Evolutionary conservation across 2,329 filamentous ascomycete species (phyloP).

Genomic region (Clonostachys byssicola): DNA sequence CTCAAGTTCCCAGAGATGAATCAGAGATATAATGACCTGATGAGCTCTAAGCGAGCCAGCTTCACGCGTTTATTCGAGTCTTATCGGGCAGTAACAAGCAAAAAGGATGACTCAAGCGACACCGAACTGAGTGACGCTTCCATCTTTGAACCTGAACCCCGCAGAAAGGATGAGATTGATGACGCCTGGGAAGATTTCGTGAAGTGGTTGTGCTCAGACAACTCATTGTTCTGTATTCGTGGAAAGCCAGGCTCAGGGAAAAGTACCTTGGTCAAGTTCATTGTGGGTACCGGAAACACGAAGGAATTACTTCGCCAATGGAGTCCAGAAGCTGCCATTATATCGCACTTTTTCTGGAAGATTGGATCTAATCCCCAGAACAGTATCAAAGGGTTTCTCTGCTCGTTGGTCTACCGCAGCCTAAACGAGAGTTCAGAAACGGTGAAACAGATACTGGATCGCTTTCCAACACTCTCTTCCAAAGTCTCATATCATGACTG

Average conservation of each 20-base stretch:
- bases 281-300: constrained; percentile 7
- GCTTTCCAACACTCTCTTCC: too few species aligned
- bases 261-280: constrained; percentile 21
- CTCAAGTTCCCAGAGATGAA: background rate
- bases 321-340: background rate
- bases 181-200: constrained; percentile 4
- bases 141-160: background rate
- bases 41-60: background rate
- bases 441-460: background rate
- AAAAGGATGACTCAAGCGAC: too few species aligned
- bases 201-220: constrained; percentile 7
- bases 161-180: background rate
- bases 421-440: background rate
- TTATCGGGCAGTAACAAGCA: background rate
- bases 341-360: background rate
- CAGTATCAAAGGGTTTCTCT: background rate
- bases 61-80: background rate
- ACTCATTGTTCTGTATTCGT: constrained; percentile 16
- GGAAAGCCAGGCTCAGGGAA: constrained; percentile 26
- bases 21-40: background rate
- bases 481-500: background rate
- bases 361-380: background rate
- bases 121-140: background rate
- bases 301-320: background rate
- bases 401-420: background rate